phyloP scores from a whole-genome alignment of 345 rosid genomes.

The Heritiera fomes region DNA sequence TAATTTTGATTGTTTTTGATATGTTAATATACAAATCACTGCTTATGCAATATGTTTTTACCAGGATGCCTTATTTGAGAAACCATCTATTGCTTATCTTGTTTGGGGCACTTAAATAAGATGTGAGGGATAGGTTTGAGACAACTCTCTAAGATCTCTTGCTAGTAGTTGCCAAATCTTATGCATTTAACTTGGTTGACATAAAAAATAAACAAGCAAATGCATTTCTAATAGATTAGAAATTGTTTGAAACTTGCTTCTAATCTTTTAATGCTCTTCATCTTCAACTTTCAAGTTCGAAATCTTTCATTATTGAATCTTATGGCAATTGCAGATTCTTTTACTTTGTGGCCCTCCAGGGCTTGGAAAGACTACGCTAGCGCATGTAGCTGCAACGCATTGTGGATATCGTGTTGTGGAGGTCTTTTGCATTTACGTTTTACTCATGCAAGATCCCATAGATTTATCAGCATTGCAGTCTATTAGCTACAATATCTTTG shows the following conservation, averaged over 20 bases:
- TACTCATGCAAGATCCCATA: slow-evolving; percentile 22
- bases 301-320: slow-evolving; percentile 19
- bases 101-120: neutral
- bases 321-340: slow-evolving; percentile 67
- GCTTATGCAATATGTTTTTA: neutral
- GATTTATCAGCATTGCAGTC: slow-evolving; percentile 17
- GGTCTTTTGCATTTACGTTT: slow-evolving; percentile 50
- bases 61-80: neutral
- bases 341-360: slow-evolving; percentile 98
- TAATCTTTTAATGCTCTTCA: neutral
- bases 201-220: neutral
- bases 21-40: neutral
- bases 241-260: neutral
- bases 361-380: slow-evolving; percentile 99
- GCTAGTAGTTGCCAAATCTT: neutral
- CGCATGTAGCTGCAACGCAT: slow-evolving; percentile 95
- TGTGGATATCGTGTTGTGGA: slow-evolving; percentile 96
- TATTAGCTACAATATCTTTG: neutral
- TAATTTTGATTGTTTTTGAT: neutral
- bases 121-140: neutral
- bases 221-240: neutral
- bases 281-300: slow-evolving; percentile 12
- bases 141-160: neutral
- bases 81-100: slow-evolving; percentile 6
- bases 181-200: neutral